Percentiles rank a stretch among this genome's conserved stretches.
Evolutionary conservation across 495 filamentous ascomycete species (phyloP).

Genomic region (Talaromyces liani): DNA sequence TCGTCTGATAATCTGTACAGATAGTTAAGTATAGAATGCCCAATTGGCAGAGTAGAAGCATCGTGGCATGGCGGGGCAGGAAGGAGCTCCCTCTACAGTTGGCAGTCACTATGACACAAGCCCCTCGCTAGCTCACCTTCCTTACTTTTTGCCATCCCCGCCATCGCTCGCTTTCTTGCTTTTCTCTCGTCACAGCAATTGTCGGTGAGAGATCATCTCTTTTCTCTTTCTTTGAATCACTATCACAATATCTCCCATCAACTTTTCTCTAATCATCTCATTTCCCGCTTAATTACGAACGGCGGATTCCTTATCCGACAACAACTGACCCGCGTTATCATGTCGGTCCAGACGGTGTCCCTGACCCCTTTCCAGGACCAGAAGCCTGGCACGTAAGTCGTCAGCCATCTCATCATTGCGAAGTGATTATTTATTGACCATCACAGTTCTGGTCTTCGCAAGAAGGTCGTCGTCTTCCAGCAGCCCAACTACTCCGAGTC

Average conservation of each 20-base stretch:
- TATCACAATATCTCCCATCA: neutral
- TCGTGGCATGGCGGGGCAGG: neutral
- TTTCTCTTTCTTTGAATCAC: neutral
- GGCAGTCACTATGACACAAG: conserved; percentile 1
- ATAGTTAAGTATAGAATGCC: neutral
- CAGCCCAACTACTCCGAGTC: conserved; percentile 91
- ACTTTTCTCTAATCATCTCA: neutral
- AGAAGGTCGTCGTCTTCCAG: conserved; percentile 98
- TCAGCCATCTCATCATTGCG: conserved; percentile 11
- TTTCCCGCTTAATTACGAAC: conserved; percentile 3
- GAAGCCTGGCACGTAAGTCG: conserved; percentile 96
- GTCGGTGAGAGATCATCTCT: neutral
- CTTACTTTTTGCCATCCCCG: neutral
- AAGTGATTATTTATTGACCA: conserved; percentile 11
- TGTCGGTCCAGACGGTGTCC: conserved; percentile 70
- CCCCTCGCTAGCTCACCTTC: neutral
- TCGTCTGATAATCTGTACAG: neutral
- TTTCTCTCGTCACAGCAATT: neutral
- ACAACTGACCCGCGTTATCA: conserved; percentile 21
- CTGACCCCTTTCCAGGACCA: conserved; percentile 83
- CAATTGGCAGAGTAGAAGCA: neutral
- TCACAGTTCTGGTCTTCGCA: conserved; percentile 85
- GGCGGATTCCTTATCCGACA: neutral
- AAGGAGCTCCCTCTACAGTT: neutral
- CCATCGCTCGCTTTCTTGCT: neutral